Evolutionary conservation across 2,329 filamentous ascomycete species (phyloP).

Genomic region (Apiospora pterosperma): DNA sequence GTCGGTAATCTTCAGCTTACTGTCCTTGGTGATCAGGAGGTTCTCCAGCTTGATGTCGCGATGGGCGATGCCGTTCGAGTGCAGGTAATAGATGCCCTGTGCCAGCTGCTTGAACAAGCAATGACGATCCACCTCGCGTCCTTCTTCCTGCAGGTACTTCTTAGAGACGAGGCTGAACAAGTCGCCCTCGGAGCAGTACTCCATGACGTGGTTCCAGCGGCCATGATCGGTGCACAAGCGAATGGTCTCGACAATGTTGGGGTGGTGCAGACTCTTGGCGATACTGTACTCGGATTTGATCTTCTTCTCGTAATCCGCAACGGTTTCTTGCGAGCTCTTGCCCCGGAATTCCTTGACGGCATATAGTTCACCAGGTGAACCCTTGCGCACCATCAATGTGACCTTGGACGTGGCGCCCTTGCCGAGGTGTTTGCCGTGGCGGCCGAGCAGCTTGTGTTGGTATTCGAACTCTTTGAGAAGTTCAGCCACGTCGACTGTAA

Average conservation of each 20-base stretch:
- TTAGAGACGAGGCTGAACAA: slow-evolving; percentile 72
- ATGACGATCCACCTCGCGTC: slow-evolving; percentile 65
- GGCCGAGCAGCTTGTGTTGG: slow-evolving; percentile 66
- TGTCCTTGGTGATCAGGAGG: slow-evolving; percentile 71
- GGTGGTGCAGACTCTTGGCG: slow-evolving; percentile 78
- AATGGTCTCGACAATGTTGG: slow-evolving; percentile 81
- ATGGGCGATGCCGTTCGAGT: slow-evolving; percentile 81
- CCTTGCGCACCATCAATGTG: slow-evolving; percentile 73
- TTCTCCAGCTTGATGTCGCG: slow-evolving; percentile 92
- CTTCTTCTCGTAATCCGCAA: slow-evolving; percentile 78
- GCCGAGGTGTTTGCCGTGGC: slow-evolving; percentile 71
- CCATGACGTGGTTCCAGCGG: slow-evolving; percentile 90
- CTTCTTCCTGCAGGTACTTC: slow-evolving; percentile 61
- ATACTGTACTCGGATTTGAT: slow-evolving; percentile 90
- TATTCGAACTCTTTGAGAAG: slow-evolving; percentile 69
- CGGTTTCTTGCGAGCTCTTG: slow-evolving; percentile 65
- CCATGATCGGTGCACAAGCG: slow-evolving; percentile 71
- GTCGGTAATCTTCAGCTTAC: slow-evolving; percentile 86
- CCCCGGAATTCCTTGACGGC: slow-evolving; percentile 86
- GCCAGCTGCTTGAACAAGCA: slow-evolving; percentile 90
- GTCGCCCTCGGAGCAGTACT: slow-evolving; percentile 82
- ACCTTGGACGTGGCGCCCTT: slow-evolving; percentile 83
- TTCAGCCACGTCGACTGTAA: slow-evolving; percentile 67
- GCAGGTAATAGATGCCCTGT: slow-evolving; percentile 78
- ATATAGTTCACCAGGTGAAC: slow-evolving; percentile 61